Base-by-base conservation (phyloP, 2,329 filamentous ascomycete genomes). In the Gnomoniopsis smithogilvyi region DNA sequence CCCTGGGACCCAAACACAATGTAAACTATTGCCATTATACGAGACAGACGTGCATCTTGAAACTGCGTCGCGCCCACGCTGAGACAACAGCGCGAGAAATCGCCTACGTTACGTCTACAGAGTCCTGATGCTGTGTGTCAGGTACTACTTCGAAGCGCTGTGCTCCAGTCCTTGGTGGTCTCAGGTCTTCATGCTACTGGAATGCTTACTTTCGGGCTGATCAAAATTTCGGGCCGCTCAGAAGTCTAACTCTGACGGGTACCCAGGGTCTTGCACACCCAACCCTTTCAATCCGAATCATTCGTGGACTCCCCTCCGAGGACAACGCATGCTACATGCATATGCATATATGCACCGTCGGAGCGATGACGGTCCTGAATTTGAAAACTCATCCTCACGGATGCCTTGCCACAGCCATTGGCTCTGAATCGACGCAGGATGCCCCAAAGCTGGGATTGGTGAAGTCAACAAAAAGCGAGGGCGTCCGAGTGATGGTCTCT, bases 271-370 rank as follows among this genome's bases (percentile, higher is more conserved):
- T 11, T 38, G 30, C 33, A 26, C 6, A 48, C 17, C 53, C 43
- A 34, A n/a, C 24, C 26, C 41, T 34, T 6, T 43, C 38, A 43
- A 15, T 24, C 45, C 53, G 26, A 24, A 46, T 47, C 30, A 49
- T 49, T n/a, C n/a, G n/a, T n/a, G n/a, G n/a, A n/a, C n/a, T n/a
- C n/a, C n/a, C n/a, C n/a, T 55, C 53, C 17, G 41, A 48, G 46
- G 22, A 49, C 54, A 49, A 41, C 54, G 36, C 54, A 50, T 56
- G 54, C 46, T 22, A 41, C 19, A 24, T 56, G 54, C 47, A 45
- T 24, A 54, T 54, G 52, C 34, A 56, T 12, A 21, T 21, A 46
- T 21, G 43, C n/a, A 46, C n/a, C 14, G 43, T 21, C 22, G 43
- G 22, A n/a, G 43, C 19, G 45, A 22, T 48, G 54, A 50, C 46